Percentiles rank a stretch among this genome's conserved stretches.
phyloP scores from a whole-genome alignment of 306 rosid species.

The Quercus ilex region DNA sequence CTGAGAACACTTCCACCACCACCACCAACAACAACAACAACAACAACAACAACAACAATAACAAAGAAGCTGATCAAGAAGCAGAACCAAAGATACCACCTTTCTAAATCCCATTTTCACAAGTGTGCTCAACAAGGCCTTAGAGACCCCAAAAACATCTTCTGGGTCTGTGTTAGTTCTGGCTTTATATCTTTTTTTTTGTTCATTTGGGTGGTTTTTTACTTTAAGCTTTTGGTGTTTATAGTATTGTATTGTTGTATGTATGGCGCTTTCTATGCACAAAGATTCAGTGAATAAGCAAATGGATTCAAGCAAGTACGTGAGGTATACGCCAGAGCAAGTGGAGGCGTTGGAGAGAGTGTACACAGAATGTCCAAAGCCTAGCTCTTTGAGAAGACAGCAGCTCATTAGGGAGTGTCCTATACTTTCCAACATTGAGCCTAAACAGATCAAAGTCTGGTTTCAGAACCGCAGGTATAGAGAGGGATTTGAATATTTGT shows the following conservation, averaged over 20 bases:
- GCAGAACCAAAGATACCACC: conserved; percentile 32
- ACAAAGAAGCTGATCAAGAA: conserved; percentile 33
- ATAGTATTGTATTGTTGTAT: neutral
- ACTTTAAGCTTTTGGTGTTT: neutral
- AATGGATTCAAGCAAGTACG: conserved; percentile 90
- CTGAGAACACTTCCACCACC: conserved; percentile 24
- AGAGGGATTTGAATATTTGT: neutral
- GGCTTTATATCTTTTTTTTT: neutral
- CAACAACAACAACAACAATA: conserved; percentile 15
- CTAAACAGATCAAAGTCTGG: conserved; percentile 99
- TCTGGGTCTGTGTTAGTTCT: conserved; percentile 8
- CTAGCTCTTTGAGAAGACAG: conserved; percentile 86
- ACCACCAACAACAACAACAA: neutral
- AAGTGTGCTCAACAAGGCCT: neutral
- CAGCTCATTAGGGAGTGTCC: conserved; percentile 96
- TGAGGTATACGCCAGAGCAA: conserved; percentile 92
- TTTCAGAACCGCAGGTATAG: conserved; percentile 90
- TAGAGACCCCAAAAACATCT: neutral
- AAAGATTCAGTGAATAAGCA: conserved; percentile 54
- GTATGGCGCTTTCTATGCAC: conserved; percentile 76
- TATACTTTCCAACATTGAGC: conserved; percentile 83
- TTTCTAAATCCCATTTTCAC: conserved; percentile 13
- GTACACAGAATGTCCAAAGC: conserved; percentile 91
- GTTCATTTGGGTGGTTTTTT: neutral
- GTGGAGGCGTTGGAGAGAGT: conserved; percentile 97